Conservation (phyloP, 2,329 filamentous ascomycete genomes). For the Aspergillus sp. region DNA sequence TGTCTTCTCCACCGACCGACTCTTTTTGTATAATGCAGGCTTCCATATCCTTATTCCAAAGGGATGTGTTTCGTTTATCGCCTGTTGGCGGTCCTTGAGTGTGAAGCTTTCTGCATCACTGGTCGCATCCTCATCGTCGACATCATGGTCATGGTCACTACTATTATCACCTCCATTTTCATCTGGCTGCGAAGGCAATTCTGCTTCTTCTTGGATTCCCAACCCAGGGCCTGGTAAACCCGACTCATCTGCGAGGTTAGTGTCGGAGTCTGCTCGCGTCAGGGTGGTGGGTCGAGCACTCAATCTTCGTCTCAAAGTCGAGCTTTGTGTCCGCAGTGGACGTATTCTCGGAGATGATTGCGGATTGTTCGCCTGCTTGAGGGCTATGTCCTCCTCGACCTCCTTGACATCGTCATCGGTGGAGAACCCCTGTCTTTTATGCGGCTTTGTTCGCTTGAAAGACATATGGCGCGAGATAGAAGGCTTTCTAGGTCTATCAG, state of each 20-base stretch:
- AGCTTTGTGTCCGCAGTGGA: constrained; percentile 28
- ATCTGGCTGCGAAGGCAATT: constrained; percentile 14
- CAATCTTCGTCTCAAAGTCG: constrained; percentile 35
- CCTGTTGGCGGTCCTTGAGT: constrained; percentile 89
- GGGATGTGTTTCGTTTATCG: constrained; percentile 97
- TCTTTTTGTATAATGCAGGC: constrained; percentile 95
- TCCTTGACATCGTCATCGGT: constrained; percentile 82
- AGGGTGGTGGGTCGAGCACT: constrained; percentile 27
- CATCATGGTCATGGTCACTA: constrained; percentile 41
- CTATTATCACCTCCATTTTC: constrained; percentile 13
- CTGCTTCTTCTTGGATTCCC: constrained; percentile 9
- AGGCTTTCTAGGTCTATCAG: constrained; percentile 60
- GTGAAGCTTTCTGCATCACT: constrained; percentile 98
- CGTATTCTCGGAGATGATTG: constrained; percentile 29
- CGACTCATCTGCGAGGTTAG: constrained; percentile 34
- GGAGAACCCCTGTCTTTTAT: constrained; percentile 80
- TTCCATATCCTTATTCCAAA: constrained; percentile 99
- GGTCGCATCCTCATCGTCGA: constrained; percentile 60
- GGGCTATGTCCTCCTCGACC: constrained; percentile 62
- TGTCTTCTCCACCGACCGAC: constrained; percentile 88
- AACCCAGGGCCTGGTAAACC: constrained; percentile 25
- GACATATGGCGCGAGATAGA: constrained; percentile 66
- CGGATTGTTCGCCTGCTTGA: constrained; percentile 23
- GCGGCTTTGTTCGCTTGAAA: constrained; percentile 62
- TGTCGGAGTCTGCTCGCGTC: constrained; percentile 29